Evolutionary conservation across 2,329 filamentous ascomycete species (phyloP), one percentile per base, ranked within the genome.

Genomic region (Pseudogymnoascus sp.): DNA sequence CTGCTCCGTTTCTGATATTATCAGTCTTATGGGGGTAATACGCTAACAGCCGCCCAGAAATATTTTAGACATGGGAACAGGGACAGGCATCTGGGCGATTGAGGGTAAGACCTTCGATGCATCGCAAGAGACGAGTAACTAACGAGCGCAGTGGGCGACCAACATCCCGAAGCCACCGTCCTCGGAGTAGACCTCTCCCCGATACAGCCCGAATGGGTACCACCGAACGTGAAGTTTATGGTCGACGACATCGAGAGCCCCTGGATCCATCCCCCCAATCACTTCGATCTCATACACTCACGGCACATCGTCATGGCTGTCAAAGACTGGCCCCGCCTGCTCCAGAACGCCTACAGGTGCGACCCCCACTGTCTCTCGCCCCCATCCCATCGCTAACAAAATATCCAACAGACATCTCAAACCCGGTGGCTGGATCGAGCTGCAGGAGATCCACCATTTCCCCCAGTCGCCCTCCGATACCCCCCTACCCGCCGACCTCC

Each of bases 251-350:
- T 82, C 25, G 83, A 86, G 71, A 78, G 78, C 63, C 76, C 78
- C 4, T 87, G 84, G 84, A 71, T 84, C 14, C 78, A 84, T 65
- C 79, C 80, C 4, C 69, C 71, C 3, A 79, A 84, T 64, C 77
- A 81, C 61, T 87, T 85, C 62, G 84, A 87, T 70, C 85, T 84
- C 64, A 79, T 87, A 36, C 84, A 87, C 69, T 79, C 81, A n/a
- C 78, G 85, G 2, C 79, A 83, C 63, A 81, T 82, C 1, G 80
- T 82, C 12, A 79, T 81, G 76, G 82, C 79, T 1, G 81, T 86
- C 64, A 80, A 78, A 59, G 77, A 86, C 68, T 86, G 83, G 83
- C 76, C 76, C 1, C 75, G 69, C 12, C 70, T 86, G 0, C 77
- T 85, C 64, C 71, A 73, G 12, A 77, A 78, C 63, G 75, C 78